These are phyloP conservation scores for Sporothrix globosa DNA, from an alignment of 2,329 filamentous ascomycete species.

Conservation along the genomic window DNA sequence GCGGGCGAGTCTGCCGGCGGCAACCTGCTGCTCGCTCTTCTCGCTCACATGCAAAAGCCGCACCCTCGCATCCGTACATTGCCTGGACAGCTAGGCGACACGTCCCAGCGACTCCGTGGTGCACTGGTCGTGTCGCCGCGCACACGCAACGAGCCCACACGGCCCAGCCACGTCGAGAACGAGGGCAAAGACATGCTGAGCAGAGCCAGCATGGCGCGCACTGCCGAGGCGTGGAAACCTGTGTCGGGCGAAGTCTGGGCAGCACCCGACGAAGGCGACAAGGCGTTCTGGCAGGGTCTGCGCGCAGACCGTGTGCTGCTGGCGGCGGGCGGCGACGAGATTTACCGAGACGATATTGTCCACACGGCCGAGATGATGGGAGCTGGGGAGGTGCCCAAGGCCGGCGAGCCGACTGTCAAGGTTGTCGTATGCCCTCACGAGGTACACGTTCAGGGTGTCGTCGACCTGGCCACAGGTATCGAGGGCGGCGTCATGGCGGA, in stretches of 20 bases:
- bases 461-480: constrained; percentile 34
- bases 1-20: constrained; percentile 39
- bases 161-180: constrained; percentile 35
- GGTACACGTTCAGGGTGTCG: constrained; percentile 34
- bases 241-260: constrained; percentile 35
- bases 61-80: constrained; percentile 35
- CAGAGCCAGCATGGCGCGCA: constrained; percentile 28
- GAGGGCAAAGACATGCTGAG: constrained; percentile 36
- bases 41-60: constrained; percentile 36
- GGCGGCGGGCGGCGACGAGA: constrained; percentile 34
- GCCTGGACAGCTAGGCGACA: neutral
- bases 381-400: constrained; percentile 18
- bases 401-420: constrained; percentile 25
- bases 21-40: constrained; percentile 36
- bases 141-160: constrained; percentile 35
- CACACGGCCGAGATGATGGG: constrained; percentile 35
- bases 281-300: constrained; percentile 33
- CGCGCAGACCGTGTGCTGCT: constrained; percentile 33
- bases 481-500: constrained; percentile 24
- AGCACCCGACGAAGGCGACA: constrained; percentile 32
- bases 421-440: constrained; percentile 35
- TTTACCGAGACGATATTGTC: constrained; percentile 34
- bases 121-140: constrained; percentile 36
- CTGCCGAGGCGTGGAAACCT: constrained; percentile 34
- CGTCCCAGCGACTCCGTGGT: constrained; percentile 30